Percentiles rank a stretch among this genome's conserved stretches.
Conservation (phyloP, 73 alveolate species). For the Symbiodinium natans region DNA sequence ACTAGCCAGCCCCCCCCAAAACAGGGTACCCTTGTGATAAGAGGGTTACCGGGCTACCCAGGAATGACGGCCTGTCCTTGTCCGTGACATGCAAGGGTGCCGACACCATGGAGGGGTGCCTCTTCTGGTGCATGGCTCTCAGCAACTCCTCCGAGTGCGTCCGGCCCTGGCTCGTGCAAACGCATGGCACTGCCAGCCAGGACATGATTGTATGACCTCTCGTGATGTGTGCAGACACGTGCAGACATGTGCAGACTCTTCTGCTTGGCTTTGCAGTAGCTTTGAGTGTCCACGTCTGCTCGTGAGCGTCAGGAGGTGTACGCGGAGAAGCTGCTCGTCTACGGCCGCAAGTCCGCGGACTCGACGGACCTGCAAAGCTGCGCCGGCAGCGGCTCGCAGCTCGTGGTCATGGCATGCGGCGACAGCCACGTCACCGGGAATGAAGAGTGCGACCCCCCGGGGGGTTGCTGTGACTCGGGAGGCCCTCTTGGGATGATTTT, state of each 20-base stretch:
- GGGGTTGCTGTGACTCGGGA: slow-evolving; percentile 11
- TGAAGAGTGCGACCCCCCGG: slow-evolving; percentile 12
- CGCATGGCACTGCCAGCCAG: neutral
- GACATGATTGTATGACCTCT: neutral
- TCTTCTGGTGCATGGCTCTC: neutral
- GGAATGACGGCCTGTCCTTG: neutral
- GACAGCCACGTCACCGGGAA: neutral
- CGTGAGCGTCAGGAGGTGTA: neutral
- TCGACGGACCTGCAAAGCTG: neutral
- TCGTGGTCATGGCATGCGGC: neutral
- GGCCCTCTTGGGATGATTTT: too few species aligned
- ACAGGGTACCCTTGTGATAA: too few species aligned
- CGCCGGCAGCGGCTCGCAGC: neutral
- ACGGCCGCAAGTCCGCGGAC: neutral
- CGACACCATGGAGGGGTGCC: neutral
- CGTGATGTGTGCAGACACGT: too few species aligned
- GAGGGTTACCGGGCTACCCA: neutral
- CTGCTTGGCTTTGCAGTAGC: neutral
- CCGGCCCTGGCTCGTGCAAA: slow-evolving; percentile 8
- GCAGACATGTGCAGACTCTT: neutral
- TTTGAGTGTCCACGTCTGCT: too few species aligned
- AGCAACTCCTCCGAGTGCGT: neutral
- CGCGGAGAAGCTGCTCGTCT: neutral
- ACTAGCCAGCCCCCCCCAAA: too few species aligned
- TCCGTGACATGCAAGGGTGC: neutral